Conservation (phyloP, 2,329 filamentous ascomycete genomes). For the Metarhizium humberi region DNA sequence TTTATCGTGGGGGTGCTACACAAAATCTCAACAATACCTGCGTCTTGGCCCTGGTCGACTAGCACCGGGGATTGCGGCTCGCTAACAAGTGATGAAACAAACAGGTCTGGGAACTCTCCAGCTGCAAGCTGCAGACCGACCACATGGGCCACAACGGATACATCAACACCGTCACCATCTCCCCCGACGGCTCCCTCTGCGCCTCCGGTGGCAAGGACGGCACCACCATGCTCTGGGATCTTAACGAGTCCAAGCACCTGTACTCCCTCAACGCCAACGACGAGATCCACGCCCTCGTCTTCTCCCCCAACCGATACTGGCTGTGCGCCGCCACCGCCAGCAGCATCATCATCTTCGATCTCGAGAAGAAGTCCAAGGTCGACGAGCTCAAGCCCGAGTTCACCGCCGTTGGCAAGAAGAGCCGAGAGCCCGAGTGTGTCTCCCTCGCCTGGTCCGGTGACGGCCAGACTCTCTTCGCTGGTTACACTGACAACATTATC, state of each 20-base stretch:
- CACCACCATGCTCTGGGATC: slow-evolving; percentile 99
- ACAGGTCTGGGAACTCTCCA: slow-evolving; percentile 98
- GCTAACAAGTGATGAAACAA: slow-evolving; percentile 7
- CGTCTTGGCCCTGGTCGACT: not conserved
- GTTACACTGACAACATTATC: slow-evolving; percentile 99
- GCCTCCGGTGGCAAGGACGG: slow-evolving; percentile 99
- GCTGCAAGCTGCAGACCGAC: slow-evolving; percentile 99
- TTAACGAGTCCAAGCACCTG: slow-evolving; percentile 99
- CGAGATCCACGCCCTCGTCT: slow-evolving; percentile 99
- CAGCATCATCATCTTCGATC: slow-evolving; percentile 99
- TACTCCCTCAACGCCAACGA: slow-evolving; percentile 99
- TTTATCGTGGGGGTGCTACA: not conserved
- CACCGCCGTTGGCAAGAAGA: slow-evolving; percentile 97
- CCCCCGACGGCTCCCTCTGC: slow-evolving; percentile 96
- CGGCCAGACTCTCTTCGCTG: slow-evolving; percentile 97
- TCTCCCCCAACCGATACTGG: slow-evolving; percentile 99
- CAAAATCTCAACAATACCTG: slow-evolving; percentile 9
- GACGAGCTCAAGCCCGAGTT: slow-evolving; percentile 99
- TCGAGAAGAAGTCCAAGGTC: slow-evolving; percentile 99
- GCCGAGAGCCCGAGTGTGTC: slow-evolving; percentile 96
- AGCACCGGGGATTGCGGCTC: not conserved
- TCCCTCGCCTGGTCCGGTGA: slow-evolving; percentile 96
- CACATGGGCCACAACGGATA: slow-evolving; percentile 99
- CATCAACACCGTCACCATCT: slow-evolving; percentile 99
- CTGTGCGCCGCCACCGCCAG: slow-evolving; percentile 94